Evolutionary conservation across 768 basidiomycete genomes (phyloP).

Genomic region (Pisolithus marmoratus): DNA sequence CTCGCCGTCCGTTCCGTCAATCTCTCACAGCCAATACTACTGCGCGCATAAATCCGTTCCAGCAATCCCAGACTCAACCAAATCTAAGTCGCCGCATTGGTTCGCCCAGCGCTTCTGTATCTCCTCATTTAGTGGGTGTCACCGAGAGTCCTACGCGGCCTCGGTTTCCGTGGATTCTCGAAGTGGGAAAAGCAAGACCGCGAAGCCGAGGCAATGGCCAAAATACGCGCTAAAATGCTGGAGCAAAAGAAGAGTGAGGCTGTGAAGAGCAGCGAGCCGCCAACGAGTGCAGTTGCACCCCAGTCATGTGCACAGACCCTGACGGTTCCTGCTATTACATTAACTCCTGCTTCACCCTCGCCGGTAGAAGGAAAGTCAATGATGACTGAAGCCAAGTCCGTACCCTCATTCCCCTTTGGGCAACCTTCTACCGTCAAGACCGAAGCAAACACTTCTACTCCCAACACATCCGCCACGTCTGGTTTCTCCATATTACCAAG

Average conservation of each 20-base stretch:
- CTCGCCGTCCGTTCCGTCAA: slow-evolving; percentile 40
- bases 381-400: slow-evolving; percentile 11
- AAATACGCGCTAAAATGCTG: slow-evolving; percentile 52
- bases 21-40: slow-evolving; percentile 40
- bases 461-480: slow-evolving; percentile 12
- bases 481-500: slow-evolving; percentile 3
- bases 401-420: slow-evolving; percentile 12
- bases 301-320: slow-evolving; percentile 16
- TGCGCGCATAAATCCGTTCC: slow-evolving; percentile 48
- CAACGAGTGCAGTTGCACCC: slow-evolving; percentile 19
- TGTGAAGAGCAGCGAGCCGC: slow-evolving; percentile 30
- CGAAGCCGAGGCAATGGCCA: slow-evolving; percentile 74
- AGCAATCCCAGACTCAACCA: slow-evolving; percentile 26
- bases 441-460: slow-evolving; percentile 6
- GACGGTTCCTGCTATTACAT: slow-evolving; percentile 23
- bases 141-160: slow-evolving; percentile 53
- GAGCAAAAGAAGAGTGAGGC: slow-evolving; percentile 36
- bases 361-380: slow-evolving; percentile 8
- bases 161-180: slow-evolving; percentile 46
- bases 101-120: slow-evolving; percentile 25
- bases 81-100: slow-evolving; percentile 41
- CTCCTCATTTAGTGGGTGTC: slow-evolving; percentile 28
- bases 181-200: slow-evolving; percentile 88
- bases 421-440: not conserved
- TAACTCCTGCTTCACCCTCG: slow-evolving; percentile 18